Evolutionary conservation across 2,329 filamentous ascomycete species (phyloP).

Genomic region (Phialemoniopsis sp.): DNA sequence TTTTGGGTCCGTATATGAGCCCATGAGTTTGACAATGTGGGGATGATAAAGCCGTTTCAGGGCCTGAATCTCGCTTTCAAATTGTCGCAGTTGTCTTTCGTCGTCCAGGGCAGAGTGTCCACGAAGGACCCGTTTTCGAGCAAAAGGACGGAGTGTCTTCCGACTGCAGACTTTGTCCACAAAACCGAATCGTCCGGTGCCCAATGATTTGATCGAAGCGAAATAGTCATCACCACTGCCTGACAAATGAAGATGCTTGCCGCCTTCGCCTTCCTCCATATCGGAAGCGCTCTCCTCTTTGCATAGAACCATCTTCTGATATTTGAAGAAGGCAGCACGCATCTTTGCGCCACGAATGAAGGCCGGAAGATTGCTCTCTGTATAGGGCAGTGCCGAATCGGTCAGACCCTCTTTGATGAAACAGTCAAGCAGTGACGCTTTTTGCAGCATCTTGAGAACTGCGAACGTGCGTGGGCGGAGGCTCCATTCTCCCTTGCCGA

Average conservation of each 20-base stretch:
- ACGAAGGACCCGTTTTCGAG: neutral
- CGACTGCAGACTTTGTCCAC: neutral
- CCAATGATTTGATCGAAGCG: neutral
- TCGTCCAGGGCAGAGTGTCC: slow-evolving; percentile 2
- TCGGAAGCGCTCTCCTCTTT: neutral
- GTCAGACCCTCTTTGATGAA: neutral
- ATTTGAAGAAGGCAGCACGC: neutral
- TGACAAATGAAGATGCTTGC: neutral
- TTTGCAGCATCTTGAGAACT: neutral
- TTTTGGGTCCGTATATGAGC: no score
- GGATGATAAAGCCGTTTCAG: no score
- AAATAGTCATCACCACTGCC: neutral
- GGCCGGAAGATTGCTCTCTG: neutral
- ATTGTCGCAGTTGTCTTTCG: neutral
- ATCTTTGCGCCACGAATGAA: neutral
- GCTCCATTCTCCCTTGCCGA: neutral
- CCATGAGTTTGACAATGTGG: no score
- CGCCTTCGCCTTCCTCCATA: neutral
- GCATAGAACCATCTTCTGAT: neutral
- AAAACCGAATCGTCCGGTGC: neutral
- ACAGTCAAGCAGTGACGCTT: neutral
- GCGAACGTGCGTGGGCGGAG: neutral
- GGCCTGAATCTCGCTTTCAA: no score
- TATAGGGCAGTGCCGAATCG: neutral
- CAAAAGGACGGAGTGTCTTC: neutral